Conservation (phyloP, 257 asterid genomes). For the Plectranthus barbatus region DNA sequence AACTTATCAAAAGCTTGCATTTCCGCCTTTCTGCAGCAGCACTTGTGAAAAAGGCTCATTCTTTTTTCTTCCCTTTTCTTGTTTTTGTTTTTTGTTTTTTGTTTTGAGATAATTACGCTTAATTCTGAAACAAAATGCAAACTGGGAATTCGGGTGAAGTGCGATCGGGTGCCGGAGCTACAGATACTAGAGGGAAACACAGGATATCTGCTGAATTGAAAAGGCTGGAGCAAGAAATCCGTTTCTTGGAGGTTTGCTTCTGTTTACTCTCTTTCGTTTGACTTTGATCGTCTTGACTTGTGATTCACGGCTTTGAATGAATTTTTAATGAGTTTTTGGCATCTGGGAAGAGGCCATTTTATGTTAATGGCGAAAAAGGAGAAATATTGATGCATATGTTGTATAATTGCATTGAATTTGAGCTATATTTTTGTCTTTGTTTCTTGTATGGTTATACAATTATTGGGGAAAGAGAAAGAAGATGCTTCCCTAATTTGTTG, state of each 20-base stretch:
- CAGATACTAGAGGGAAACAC: constrained; percentile 87
- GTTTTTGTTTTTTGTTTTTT: neutral
- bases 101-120: too few species aligned
- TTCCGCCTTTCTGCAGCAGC: constrained; percentile 2
- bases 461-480: neutral
- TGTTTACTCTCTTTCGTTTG: constrained; percentile 1
- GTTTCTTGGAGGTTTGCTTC: constrained; percentile 69
- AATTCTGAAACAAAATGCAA: constrained; percentile 37
- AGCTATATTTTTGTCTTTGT: too few species aligned
- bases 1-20: constrained; percentile 2
- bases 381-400: constrained; percentile 11
- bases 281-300: constrained; percentile 8
- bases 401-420: neutral
- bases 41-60: too few species aligned
- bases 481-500: too few species aligned
- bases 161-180: constrained; percentile 41
- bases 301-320: neutral
- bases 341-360: constrained; percentile 2
- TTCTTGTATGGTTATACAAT: neutral
- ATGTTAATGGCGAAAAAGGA: constrained; percentile 5
- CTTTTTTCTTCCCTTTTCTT: neutral
- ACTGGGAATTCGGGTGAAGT: constrained; percentile 51
- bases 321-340: neutral
- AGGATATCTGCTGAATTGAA: constrained; percentile 85
- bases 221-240: constrained; percentile 90